Evolutionary conservation across 2,329 filamentous ascomycete species (phyloP), one percentile per base, ranked within the genome.

Genomic region (Knufia fluminis): DNA sequence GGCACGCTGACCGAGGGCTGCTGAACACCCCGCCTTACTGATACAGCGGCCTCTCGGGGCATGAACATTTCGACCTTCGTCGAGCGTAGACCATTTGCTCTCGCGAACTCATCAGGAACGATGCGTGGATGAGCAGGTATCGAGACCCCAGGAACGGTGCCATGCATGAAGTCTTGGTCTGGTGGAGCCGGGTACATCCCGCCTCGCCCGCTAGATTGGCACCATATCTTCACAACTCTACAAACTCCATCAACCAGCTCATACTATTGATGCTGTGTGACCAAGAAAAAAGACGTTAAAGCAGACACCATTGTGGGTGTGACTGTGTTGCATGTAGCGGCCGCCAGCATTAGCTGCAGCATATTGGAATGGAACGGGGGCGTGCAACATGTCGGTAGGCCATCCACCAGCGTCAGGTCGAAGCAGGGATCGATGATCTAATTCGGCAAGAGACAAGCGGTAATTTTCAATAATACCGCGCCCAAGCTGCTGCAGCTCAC

Each of bases 361-460:
- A 26, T 7, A 19, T 6, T 28, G n/a, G 19, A 24, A 19, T 16
- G 20, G 22, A n/a, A 28, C 28, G 22, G n/a, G 17, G 20, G 40
- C 23, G 40, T 24, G 22, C 43, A 19, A 46, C 43, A 46, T 16
- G 17, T 46, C 28, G 31, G 43, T 31, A 46, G n/a, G 36, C 17
- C 17, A 17, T 40, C 16, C 6, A 40, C 12, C 40, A 26, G 40
- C 20, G 40, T 16, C 24, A 23, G 3, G 10, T 24, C 3, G 10
- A n/a, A 31, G 23, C 43, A 43, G 40, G 40, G 40, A 26, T 43
- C 12, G 9, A 16, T 36, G 32, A 36, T 46, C 43, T 36, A 46
- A 46, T 36, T n/a, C 32, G 43, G 43, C 28, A 46, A 35, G 43
- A 46, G 43, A n/a, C 43, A 43, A 43, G 40, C 19, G 20, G 43